Percentiles rank a stretch among this genome's conserved stretches.
Conservation (phyloP, 352 stramenopile species). For the Globisporangium polare region DNA sequence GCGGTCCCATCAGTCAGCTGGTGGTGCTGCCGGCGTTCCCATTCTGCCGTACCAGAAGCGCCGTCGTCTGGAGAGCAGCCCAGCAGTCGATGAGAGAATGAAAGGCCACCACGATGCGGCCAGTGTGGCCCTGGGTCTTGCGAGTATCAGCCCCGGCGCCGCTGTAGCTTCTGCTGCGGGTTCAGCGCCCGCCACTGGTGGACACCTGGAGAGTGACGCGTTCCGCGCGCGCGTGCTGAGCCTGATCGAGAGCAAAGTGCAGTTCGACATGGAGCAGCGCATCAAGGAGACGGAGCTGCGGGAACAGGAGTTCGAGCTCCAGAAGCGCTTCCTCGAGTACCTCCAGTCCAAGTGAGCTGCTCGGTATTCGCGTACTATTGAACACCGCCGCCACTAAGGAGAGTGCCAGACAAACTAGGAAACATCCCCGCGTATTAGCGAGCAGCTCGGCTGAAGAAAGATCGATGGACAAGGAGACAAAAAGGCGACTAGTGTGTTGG, state of each 20-base stretch:
- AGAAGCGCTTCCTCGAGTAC: slow-evolving; percentile 81
- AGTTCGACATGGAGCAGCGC: slow-evolving; percentile 81
- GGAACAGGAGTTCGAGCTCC: slow-evolving; percentile 77
- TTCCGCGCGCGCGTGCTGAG: slow-evolving; percentile 64
- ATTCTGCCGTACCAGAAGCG: slow-evolving; percentile 14
- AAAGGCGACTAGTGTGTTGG: too few species aligned
- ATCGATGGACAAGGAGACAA: too few species aligned
- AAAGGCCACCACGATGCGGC: not conserved
- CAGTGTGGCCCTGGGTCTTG: not conserved
- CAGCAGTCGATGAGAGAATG: slow-evolving; percentile 3
- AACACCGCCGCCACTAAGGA: not conserved
- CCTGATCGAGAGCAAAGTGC: slow-evolving; percentile 78
- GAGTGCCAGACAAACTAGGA: not conserved
- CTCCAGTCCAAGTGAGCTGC: slow-evolving; percentile 61
- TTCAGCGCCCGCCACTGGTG: slow-evolving; percentile 3
- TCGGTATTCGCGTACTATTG: not conserved
- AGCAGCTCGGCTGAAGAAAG: not conserved
- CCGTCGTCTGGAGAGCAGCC: slow-evolving; percentile 7
- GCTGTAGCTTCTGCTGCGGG: not conserved
- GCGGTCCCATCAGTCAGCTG: not conserved
- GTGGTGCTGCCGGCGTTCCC: not conserved
- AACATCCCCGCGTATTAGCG: too few species aligned
- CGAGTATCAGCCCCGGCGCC: not conserved
- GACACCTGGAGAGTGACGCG: slow-evolving; percentile 28
- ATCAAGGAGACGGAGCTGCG: slow-evolving; percentile 71